phyloP scores from a whole-genome alignment of 148 eudicot species.

The Amaranthus hypochondriacus region DNA sequence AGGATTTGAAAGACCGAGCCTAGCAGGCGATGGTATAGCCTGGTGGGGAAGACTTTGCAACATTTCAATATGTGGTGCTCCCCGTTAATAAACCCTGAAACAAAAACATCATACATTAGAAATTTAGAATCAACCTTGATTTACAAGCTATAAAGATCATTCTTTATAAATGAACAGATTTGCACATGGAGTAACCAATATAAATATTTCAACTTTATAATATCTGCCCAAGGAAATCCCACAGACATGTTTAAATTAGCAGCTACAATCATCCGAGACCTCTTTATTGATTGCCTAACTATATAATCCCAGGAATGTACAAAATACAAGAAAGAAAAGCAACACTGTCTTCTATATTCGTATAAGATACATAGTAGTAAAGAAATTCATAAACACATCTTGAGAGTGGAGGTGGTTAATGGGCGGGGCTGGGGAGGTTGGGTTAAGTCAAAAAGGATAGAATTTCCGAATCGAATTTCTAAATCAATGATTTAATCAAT shows the following conservation, averaged over 20 bases:
- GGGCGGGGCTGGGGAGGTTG: too few relatives aligned
- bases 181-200: too few relatives aligned
- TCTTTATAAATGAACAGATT: too few relatives aligned
- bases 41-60: slow-evolving; percentile 43
- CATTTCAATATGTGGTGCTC: slow-evolving; percentile 18
- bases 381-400: neutral
- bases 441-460: too few relatives aligned
- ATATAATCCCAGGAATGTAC: too few relatives aligned
- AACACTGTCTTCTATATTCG: neutral
- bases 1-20: slow-evolving; percentile 85
- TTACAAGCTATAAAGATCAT: neutral
- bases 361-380: neutral
- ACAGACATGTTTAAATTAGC: neutral
- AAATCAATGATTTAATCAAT: too few relatives aligned
- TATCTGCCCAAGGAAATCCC: neutral
- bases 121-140: neutral
- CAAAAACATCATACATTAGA: neutral
- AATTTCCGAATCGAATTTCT: too few relatives aligned
- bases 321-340: too few relatives aligned
- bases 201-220: neutral
- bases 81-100: slow-evolving; percentile 6
- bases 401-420: neutral
- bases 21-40: slow-evolving; percentile 73
- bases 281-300: too few relatives aligned
- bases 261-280: neutral